phyloP scores from a whole-genome alignment of 2,329 filamentous ascomycete species.

The Colletotrichum sp. region DNA sequence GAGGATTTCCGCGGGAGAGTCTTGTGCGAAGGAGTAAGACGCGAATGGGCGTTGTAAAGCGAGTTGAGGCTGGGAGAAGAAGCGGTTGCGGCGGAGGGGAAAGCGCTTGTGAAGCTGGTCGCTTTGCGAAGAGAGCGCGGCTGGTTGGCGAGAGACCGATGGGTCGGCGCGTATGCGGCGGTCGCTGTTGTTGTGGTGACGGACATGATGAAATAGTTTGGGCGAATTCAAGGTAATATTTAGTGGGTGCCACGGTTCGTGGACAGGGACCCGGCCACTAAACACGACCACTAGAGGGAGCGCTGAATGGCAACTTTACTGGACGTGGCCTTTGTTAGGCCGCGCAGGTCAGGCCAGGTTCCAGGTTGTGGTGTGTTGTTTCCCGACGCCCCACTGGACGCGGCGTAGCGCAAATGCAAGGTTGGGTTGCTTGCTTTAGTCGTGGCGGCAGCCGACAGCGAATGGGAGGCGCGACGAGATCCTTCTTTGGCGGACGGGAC shows the following conservation, averaged over 20 bases:
- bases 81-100: constrained; percentile 43
- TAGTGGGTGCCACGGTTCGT: constrained; percentile 7
- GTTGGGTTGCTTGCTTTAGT: constrained; percentile 1
- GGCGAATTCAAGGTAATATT: neutral
- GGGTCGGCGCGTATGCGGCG: constrained; percentile 20
- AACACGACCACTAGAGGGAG: neutral
- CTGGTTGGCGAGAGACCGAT: constrained; percentile 19
- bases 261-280: constrained; percentile 7
- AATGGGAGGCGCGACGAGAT: neutral
- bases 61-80: constrained; percentile 66
- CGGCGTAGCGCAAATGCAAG: constrained; percentile 3
- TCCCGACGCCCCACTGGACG: constrained; percentile 11
- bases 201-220: constrained; percentile 17
- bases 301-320: constrained; percentile 6
- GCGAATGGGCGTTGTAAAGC: constrained; percentile 55
- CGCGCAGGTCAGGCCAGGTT: constrained; percentile 16
- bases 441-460: neutral
- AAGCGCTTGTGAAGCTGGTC: constrained; percentile 35
- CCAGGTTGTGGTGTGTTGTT: constrained; percentile 11
- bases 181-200: constrained; percentile 22
- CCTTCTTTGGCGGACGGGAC: neutral
- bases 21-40: constrained; percentile 38
- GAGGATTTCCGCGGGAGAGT: constrained; percentile 73
- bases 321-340: neutral
- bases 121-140: constrained; percentile 48